Evolutionary conservation across 108 stramenopile species (phyloP), one percentile per base, ranked within the genome.

Genomic region (Schizochytrium sp.): DNA sequence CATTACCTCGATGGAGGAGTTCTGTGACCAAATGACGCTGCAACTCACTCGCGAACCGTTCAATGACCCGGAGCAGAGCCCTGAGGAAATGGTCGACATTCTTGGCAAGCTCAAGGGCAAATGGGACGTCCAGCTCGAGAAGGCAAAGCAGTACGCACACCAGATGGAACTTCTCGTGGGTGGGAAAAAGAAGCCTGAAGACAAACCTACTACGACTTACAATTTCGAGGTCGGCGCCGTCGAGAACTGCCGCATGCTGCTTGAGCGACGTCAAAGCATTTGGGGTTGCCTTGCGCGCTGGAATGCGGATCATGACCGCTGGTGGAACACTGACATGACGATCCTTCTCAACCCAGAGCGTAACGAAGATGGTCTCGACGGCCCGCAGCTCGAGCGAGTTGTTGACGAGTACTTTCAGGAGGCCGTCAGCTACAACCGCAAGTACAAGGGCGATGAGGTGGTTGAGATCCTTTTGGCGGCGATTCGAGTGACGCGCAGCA

Each of bases 31-130:
- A 23, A 83, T 83, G 45, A 83, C 76, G 19, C 51, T 83, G 10
- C 76, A 83, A 45, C 76, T 83, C 76, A 53, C 76, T 55, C 76
- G 76, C 76, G 76, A 83, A 23, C 76, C 76, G 18, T 83, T 83
- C 76, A 83, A 83, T 34, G 76, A 83, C 28, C 76, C 76, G 4
- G 45, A 43, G 6, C 76, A 83, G 51, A 34, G 10, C 3, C 43
- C 76, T 12, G 76, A 83, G 3, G 76, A 83, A 6, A 83, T 83
- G 76, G 76, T 83, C 48, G 76, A 83, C 2, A 18, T 53, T 6
- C 45, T 83, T 12, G 51, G 48, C 45, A 47, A 53, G 45, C 76
- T 83, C 25, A 47, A 83, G 51, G 45, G 0, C n/a, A 47, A 53
- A 23, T 83, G 76, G 76, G 76, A 83, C 25, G 45, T 45, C 19